Conservation (phyloP, 148 eudicot species). For the Chenopodium formosanum region DNA sequence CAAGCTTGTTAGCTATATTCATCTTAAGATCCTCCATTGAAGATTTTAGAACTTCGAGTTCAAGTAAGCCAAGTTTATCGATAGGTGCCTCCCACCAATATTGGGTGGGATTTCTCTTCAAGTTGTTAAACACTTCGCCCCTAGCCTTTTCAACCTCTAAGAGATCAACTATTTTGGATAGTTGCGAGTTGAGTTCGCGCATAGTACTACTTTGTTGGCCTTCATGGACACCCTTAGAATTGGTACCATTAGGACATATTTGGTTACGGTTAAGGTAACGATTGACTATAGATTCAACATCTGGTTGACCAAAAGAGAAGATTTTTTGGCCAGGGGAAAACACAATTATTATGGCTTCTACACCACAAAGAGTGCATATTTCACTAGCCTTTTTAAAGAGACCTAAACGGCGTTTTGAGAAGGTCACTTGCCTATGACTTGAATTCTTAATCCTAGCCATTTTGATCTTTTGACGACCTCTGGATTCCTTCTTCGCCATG, state of each 20-base stretch:
- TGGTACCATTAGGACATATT: too few species aligned
- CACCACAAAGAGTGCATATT: conserved; percentile 52
- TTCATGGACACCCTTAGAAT: conserved; percentile 7
- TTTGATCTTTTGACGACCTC: conserved; percentile 59
- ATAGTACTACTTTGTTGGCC: conserved; percentile 21
- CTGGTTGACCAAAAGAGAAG: conserved; percentile 51
- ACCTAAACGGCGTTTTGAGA: conserved; percentile 61
- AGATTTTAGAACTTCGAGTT: conserved; percentile 43
- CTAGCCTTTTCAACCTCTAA: conserved; percentile 37
- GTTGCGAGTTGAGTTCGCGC: conserved; percentile 37
- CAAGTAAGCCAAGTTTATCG: conserved; percentile 38
- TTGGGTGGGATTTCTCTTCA: conserved; percentile 32
- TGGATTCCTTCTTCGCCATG: conserved; percentile 45
- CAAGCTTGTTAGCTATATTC: conserved; percentile 33
- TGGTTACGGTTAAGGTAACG: conserved; percentile 35
- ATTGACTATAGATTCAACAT: conserved; percentile 39
- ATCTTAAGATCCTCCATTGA: conserved; percentile 56
- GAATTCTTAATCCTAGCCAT: conserved; percentile 54
- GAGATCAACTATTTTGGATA: conserved; percentile 39
- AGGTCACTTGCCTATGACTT: conserved; percentile 53
- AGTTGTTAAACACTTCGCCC: conserved; percentile 33
- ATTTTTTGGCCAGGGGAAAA: conserved; percentile 24
- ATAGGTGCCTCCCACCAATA: conserved; percentile 60
- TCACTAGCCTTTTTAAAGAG: conserved; percentile 63
- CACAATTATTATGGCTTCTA: conserved; percentile 35